These are phyloP conservation scores for Haematococcus sp. DNA, from an alignment of 139 green algal species.

Conservation along the genomic window DNA sequence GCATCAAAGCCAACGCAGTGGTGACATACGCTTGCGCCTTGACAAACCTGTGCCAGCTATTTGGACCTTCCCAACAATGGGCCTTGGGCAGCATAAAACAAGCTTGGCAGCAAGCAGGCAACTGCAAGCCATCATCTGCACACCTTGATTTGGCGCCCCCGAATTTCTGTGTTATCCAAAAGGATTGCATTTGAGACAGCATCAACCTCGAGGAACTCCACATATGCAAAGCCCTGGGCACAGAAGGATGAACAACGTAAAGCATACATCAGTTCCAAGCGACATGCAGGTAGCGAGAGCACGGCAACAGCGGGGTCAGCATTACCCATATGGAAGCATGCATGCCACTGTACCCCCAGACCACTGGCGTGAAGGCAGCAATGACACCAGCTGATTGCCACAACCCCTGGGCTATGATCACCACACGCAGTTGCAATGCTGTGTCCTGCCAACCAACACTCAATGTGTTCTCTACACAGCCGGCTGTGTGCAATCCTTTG, in stretches of 20 bases:
- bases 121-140: not conserved
- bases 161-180: constrained; percentile 79
- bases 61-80: not conserved
- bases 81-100: not conserved
- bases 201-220: constrained; percentile 97
- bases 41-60: not conserved
- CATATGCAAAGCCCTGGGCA: constrained; percentile 94
- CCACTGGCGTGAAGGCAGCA: not conserved
- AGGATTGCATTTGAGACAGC: constrained; percentile 86
- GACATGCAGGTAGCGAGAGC: not conserved
- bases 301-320: too few species aligned
- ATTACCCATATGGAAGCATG: too few species aligned
- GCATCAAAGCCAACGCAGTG: too few species aligned
- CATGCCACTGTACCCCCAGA: not conserved
- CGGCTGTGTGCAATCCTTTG: not conserved
- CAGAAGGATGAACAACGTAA: not conserved
- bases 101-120: too few species aligned
- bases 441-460: too few species aligned
- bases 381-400: not conserved
- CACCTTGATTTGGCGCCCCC: constrained; percentile 81
- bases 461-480: too few species aligned
- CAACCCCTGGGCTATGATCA: too few species aligned
- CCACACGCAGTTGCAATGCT: too few species aligned
- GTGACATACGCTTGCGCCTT: not conserved
- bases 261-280: not conserved